A percentile compares a stretch with the other conserved stretches of the same genome.
These are phyloP conservation scores for Geotrichum carabidarum DNA, from an alignment of 1,139 yeast species.

Conservation along the genomic window DNA sequence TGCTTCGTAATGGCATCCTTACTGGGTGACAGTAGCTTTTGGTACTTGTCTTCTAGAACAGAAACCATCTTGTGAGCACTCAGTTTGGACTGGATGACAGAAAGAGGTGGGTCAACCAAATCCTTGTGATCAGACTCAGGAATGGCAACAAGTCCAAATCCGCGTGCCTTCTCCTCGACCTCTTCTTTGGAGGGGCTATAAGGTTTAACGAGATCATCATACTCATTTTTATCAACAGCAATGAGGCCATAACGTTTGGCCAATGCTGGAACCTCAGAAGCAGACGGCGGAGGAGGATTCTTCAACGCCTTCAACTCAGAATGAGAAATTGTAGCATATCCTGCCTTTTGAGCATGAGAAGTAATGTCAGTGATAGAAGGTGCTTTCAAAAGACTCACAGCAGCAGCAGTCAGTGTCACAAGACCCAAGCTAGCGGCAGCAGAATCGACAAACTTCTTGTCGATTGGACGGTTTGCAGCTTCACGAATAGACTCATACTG, in stretches of 20 bases:
- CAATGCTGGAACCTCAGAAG: slow-evolving; percentile 22
- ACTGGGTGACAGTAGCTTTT: slow-evolving; percentile 17
- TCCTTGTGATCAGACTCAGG: slow-evolving; percentile 14
- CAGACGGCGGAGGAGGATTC: slow-evolving; percentile 24
- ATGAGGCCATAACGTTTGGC: slow-evolving; percentile 31
- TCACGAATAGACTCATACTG: slow-evolving; percentile 32
- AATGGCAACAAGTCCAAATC: slow-evolving; percentile 13
- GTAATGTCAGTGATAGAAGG: slow-evolving; percentile 29
- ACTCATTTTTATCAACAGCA: slow-evolving; percentile 26
- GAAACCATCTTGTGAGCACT: slow-evolving; percentile 9
- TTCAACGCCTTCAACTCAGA: slow-evolving; percentile 23
- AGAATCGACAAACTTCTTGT: slow-evolving; percentile 28
- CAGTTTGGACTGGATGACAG: slow-evolving; percentile 11
- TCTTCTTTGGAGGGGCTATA: slow-evolving; percentile 27
- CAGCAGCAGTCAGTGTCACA: slow-evolving; percentile 36
- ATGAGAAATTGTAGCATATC: slow-evolving; percentile 25
- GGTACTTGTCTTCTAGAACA: slow-evolving; percentile 33
- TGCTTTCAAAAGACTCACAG: slow-evolving; percentile 26
- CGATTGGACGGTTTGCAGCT: slow-evolving; percentile 31
- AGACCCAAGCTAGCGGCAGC: slow-evolving; percentile 40
- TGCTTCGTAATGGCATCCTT: slow-evolving; percentile 2
- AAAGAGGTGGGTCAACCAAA: slow-evolving; percentile 32
- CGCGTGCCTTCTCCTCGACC: slow-evolving; percentile 25
- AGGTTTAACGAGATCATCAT: slow-evolving; percentile 25
- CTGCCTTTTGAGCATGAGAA: slow-evolving; percentile 33